Conservation (phyloP, 805 yeast species). For the Peterozyma xylosa region DNA sequence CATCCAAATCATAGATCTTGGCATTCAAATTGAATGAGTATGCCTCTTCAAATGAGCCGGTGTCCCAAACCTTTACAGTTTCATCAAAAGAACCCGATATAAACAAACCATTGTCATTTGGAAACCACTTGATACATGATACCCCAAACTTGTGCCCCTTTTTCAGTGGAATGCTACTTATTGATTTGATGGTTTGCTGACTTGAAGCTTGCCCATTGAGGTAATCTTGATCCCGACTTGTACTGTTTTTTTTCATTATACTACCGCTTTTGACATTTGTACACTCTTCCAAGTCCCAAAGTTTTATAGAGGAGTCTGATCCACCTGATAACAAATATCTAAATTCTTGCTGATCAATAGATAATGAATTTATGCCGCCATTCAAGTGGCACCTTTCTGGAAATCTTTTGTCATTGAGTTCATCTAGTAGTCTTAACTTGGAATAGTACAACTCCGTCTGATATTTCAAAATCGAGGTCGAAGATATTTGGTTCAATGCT, state of each 20-base stretch:
- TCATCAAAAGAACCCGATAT: constrained; percentile 76
- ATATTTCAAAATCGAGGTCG: constrained; percentile 27
- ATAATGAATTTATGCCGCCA: constrained; percentile 50
- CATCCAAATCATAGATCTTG: constrained; percentile 61
- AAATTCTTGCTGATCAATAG: constrained; percentile 39
- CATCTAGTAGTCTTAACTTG: constrained; percentile 14
- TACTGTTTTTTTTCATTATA: constrained; percentile 26
- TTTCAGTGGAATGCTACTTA: constrained; percentile 20
- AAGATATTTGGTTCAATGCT: constrained; percentile 20
- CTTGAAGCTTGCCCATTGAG: constrained; percentile 19
- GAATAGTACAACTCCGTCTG: constrained; percentile 29
- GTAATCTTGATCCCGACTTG: too few species aligned
- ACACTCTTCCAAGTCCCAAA: constrained; percentile 48
- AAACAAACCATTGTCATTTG: constrained; percentile 79
- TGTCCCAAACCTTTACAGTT: constrained; percentile 75
- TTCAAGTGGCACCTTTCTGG: constrained; percentile 36
- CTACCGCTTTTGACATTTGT: constrained; percentile 13
- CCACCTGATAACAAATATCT: constrained; percentile 60
- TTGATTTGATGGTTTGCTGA: constrained; percentile 8
- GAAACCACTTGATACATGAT: constrained; percentile 82
- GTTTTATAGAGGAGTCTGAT: constrained; percentile 58
- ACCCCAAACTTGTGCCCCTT: constrained; percentile 64
- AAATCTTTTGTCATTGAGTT: constrained; percentile 17
- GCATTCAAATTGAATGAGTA: constrained; percentile 57
- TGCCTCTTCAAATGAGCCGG: constrained; percentile 55